Base-by-base conservation (phyloP, 352 stramenopile genomes). In the Phytophthora multivora region DNA sequence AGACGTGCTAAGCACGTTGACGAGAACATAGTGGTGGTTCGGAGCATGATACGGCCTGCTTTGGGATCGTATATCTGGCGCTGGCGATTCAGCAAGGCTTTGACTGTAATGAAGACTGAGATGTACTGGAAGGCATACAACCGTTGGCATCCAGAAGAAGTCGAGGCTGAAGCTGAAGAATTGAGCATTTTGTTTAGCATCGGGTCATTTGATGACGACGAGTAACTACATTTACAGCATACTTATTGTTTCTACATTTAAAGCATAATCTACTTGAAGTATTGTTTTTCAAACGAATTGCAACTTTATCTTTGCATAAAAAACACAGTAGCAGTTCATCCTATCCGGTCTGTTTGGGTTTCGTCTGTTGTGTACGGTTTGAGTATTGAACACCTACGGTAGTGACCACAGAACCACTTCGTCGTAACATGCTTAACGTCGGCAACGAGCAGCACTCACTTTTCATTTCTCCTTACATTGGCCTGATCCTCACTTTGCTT, bases 271-370 rank as follows among this genome's bases (percentile, higher is more conserved):
- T 11, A 30, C 8, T 30, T 6, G n/a, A n/a, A n/a, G n/a, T 30
- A n/a, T 51, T 18, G 8, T 36, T 36, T 36, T 36, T 36, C 12
- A 13, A 13, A 13, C 12, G 30, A 15, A 36, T 13, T 15, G 30
- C 12, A 36, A 13, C 30, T 36, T 36, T 12, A 41, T 6, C 18
- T 47, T 47, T 31, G 40, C 40, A 56, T 33, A 59, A 59, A 49
- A 49, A n/a, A 49, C 18, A 41, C 28, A 26, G 11, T 10, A 28
- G n/a, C 11, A 59, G 39, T 59, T 59, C 51, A 59, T 59, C 51
- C 51, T 59, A 59, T 59, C 51, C n/a, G 7, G 28, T 19, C 10
- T 59, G 51, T 59, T 59, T 59, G 51, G 51, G 40, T 59, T 59
- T 59, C 51, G 39, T 50, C 51, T 21, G 38, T 43, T 43, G 38